These are phyloP conservation scores for Coffea humblotiana DNA, from an alignment of 305 asterid species.

Conservation along the genomic window DNA sequence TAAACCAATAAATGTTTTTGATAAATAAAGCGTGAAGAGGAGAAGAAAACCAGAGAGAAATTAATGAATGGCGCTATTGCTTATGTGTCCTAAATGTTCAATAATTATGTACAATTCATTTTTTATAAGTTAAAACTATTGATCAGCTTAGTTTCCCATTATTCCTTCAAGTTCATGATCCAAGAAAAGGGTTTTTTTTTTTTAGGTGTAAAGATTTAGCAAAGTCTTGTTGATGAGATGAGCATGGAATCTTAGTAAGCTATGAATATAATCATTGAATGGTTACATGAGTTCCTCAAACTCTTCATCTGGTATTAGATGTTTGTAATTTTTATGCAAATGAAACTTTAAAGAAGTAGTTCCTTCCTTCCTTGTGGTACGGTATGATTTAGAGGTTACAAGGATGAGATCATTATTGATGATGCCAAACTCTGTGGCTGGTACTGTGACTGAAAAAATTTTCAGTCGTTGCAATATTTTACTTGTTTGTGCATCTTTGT, in stretches of 20 bases:
- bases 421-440: neutral
- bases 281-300: too few species aligned
- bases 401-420: neutral
- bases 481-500: neutral
- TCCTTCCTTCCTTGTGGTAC: too few species aligned
- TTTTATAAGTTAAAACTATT: neutral
- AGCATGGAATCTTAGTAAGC: too few species aligned
- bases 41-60: neutral
- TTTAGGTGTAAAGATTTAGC: too few species aligned
- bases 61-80: neutral
- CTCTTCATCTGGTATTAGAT: too few species aligned
- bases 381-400: too few species aligned
- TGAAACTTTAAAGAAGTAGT: too few species aligned
- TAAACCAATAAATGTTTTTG: neutral
- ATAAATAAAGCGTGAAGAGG: neutral
- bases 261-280: too few species aligned
- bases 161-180: neutral
- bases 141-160: neutral
- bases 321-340: too few species aligned
- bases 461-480: neutral
- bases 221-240: too few species aligned
- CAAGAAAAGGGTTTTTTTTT: neutral
- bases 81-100: neutral
- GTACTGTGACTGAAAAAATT: neutral
- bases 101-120: neutral